Base-by-base conservation (phyloP, 106 monocot genomes). In the Ottelia alismoides region DNA sequence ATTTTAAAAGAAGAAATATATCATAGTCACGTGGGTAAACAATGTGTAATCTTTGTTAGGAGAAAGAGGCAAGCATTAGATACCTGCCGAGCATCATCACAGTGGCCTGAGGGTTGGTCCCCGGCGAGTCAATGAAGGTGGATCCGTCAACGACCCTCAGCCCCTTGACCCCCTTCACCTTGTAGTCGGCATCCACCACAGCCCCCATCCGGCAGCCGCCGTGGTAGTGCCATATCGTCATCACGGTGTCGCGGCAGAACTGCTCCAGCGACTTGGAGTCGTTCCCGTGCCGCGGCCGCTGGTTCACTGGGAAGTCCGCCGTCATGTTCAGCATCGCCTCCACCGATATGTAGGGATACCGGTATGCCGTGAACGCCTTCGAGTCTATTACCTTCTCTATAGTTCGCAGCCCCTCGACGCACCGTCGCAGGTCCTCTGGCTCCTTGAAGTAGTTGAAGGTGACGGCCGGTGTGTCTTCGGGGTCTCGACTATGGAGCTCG, bases 1-100 rank as follows among this genome's bases (percentile, higher is more conserved):
- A n/a, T n/a, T n/a, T n/a, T n/a, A n/a, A n/a, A n/a, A n/a, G n/a
- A n/a, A n/a, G n/a, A n/a, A n/a, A n/a, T n/a, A n/a, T n/a, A n/a
- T n/a, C n/a, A n/a, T n/a, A n/a, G n/a, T n/a, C n/a, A n/a, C n/a
- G n/a, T n/a, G n/a, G n/a, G n/a, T n/a, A n/a, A n/a, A n/a, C n/a
- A n/a, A n/a, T n/a, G n/a, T n/a, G n/a, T n/a, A n/a, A n/a, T n/a
- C n/a, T n/a, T n/a, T n/a, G n/a, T n/a, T n/a, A n/a, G n/a, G n/a
- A n/a, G n/a, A n/a, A n/a, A n/a, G n/a, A n/a, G n/a, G n/a, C n/a
- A n/a, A n/a, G n/a, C n/a, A n/a, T n/a, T n/a, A 27, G 14, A 54
- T 70, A 84, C 89, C 89, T 89, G 50, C 89, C 87, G 3, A 88
- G 75, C 87, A 88, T 88, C 87, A 88, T 88, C 25, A 88, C 87